Base-by-base conservation (phyloP, 1,139 yeast genomes). In the Hemisphaericaspora subhashii region DNA sequence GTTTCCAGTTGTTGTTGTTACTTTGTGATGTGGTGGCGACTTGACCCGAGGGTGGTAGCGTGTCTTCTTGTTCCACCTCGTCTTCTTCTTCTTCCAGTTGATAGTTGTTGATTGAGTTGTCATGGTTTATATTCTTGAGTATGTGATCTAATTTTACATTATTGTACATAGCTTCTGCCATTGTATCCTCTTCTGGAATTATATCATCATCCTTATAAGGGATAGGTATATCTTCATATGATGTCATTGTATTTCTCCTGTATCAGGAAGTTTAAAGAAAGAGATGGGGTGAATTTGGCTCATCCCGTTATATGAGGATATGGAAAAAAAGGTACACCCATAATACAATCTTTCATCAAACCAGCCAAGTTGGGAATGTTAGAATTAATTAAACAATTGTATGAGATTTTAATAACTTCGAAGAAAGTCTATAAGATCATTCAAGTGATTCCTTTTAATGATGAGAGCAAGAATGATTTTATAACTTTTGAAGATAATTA, bases 1-100 rank as follows among this genome's bases (percentile, higher is more conserved):
- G 71, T 48, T 78, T 76, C 95, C 96, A 89, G 16, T 51, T n/a
- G n/a, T n/a, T n/a, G n/a, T n/a, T n/a, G n/a, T n/a, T 33, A 37
- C 30, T 33, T 14, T 35, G 11, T 13, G 30, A 12, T 26, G 28
- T 22, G 14, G 31, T 22, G 14, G 31, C 9, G 27, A 21, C 13
- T 27, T 37, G 20, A 18, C 8, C 14, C 12, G 10, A 7, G 13
- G 11, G 21, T 15, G 35, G 22, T 3, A 2, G 14, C 10, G 2
- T n/a, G 23, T 18, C 24, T 11, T 38, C 41, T 1, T 32, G 27
- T 22, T 23, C 30, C 12, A 12, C 20, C 23, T 18, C 24, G 10
- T 36, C 30, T 15, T 39, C 37, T 6, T 36, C 25, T 14, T 25
- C 28, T 11, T 13, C 11, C 3, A 18, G 25, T 16, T 24, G 31